These are phyloP conservation scores for Trichaptum fuscoviolaceum DNA, from an alignment of 768 basidiomycete genomes.

Conservation along the genomic window DNA sequence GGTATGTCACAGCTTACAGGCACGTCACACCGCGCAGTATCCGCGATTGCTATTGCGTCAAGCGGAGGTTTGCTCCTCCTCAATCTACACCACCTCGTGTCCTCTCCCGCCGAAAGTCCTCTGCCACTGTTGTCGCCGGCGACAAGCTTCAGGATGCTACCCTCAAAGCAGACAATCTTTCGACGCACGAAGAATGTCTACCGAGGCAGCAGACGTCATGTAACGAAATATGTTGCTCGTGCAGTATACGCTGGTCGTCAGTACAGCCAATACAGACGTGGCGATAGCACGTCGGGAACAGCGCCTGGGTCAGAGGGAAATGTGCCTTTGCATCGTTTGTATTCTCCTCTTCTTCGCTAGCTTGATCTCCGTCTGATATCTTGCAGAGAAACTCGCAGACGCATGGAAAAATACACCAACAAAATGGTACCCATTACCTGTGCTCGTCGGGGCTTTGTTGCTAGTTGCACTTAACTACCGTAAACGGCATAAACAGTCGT, in stretches of 20 bases:
- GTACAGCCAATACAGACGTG: background rate
- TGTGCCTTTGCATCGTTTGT: background rate
- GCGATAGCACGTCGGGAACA: background rate
- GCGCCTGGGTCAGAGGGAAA: background rate
- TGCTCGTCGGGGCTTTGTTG: slow-evolving; percentile 86
- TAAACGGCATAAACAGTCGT: slow-evolving; percentile 50
- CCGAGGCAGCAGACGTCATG: background rate
- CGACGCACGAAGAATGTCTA: background rate
- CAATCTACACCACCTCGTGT: background rate
- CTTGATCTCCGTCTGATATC: background rate
- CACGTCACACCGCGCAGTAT: background rate
- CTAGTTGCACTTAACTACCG: slow-evolving; percentile 76
- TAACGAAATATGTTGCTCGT: background rate
- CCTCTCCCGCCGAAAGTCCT: background rate
- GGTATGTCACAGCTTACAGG: background rate
- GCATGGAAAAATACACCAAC: slow-evolving; percentile 88
- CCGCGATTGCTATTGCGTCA: background rate
- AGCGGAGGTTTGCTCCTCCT: background rate
- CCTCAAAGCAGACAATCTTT: background rate
- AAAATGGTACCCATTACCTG: slow-evolving; percentile 91
- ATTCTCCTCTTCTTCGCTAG: background rate
- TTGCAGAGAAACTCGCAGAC: slow-evolving; percentile 55
- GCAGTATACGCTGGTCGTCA: background rate
- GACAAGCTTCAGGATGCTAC: background rate
- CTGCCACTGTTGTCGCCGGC: background rate